These are phyloP conservation scores for Leccinum longicurvipes DNA, from an alignment of 768 basidiomycete species.

Conservation along the genomic window DNA sequence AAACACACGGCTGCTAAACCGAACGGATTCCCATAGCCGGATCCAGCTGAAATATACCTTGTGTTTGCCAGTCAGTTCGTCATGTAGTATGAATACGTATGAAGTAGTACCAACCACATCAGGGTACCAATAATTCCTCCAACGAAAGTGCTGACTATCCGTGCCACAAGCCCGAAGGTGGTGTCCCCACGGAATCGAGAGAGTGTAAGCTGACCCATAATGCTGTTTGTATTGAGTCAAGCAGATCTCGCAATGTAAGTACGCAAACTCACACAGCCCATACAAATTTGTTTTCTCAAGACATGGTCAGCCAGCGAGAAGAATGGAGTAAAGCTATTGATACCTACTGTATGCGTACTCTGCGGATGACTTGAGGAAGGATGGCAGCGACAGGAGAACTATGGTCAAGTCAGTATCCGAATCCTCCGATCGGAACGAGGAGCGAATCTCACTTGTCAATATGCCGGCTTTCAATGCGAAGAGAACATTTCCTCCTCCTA, in stretches of 20 bases:
- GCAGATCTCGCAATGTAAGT: neutral
- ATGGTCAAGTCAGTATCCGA: neutral
- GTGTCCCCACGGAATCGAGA: slow-evolving; percentile 76
- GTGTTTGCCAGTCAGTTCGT: neutral
- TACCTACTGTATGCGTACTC: slow-evolving; percentile 55
- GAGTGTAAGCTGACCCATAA: slow-evolving; percentile 74
- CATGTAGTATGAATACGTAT: neutral
- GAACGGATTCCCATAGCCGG: slow-evolving; percentile 57
- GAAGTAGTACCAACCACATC: slow-evolving; percentile 52
- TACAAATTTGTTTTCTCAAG: slow-evolving; percentile 55
- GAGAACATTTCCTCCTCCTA: slow-evolving; percentile 58
- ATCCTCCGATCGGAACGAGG: neutral
- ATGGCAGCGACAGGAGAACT: slow-evolving; percentile 61
- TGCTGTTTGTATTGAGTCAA: slow-evolving; percentile 33
- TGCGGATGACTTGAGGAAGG: slow-evolving; percentile 52
- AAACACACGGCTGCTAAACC: slow-evolving; percentile 67
- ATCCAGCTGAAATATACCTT: slow-evolving; percentile 72
- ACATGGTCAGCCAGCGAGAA: slow-evolving; percentile 4
- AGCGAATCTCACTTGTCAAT: slow-evolving; percentile 46
- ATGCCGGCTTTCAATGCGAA: slow-evolving; percentile 72
- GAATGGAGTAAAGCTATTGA: neutral
- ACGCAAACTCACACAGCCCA: slow-evolving; percentile 62
- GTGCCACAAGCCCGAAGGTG: slow-evolving; percentile 56
- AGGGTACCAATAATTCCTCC: slow-evolving; percentile 61
- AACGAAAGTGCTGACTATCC: slow-evolving; percentile 61